Evolutionary conservation across 441 rosid species (phyloP).

Genomic region (Croton laevigatus): DNA sequence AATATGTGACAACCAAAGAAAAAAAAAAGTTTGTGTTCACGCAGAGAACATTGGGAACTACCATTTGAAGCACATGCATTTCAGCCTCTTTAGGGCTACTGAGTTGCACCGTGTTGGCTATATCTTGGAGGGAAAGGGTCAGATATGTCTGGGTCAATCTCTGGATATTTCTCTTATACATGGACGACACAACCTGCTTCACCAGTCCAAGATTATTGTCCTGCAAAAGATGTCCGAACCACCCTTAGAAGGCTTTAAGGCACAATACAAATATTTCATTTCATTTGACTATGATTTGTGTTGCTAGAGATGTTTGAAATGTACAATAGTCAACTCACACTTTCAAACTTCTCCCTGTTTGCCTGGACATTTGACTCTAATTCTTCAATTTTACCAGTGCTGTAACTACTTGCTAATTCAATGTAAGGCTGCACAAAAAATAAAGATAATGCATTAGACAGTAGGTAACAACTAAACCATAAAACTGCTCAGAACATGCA

Average conservation of each 20-base stretch:
- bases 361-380: slow-evolving; percentile 54
- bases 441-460: slow-evolving; percentile 17
- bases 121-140: slow-evolving; percentile 95
- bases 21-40: background rate
- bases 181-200: slow-evolving; percentile 88
- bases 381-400: slow-evolving; percentile 58
- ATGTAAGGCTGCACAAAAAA: slow-evolving; percentile 53
- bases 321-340: slow-evolving; percentile 35
- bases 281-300: background rate
- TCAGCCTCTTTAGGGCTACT: slow-evolving; percentile 90
- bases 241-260: slow-evolving; percentile 17
- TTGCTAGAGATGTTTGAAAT: background rate
- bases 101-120: slow-evolving; percentile 82
- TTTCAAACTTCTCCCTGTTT: slow-evolving; percentile 55
- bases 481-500: background rate
- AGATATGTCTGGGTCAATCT: slow-evolving; percentile 90
- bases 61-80: slow-evolving; percentile 99
- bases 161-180: slow-evolving; percentile 93
- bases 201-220: slow-evolving; percentile 94
- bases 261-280: slow-evolving; percentile 7
- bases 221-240: slow-evolving; percentile 40
- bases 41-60: slow-evolving; percentile 22
- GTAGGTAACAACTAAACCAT: slow-evolving; percentile 17
- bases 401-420: slow-evolving; percentile 67
- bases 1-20: background rate